These are phyloP conservation scores for Coemansia guatemalensis DNA, from an alignment of 192 early-diverging fungal species.

Conservation along the genomic window DNA sequence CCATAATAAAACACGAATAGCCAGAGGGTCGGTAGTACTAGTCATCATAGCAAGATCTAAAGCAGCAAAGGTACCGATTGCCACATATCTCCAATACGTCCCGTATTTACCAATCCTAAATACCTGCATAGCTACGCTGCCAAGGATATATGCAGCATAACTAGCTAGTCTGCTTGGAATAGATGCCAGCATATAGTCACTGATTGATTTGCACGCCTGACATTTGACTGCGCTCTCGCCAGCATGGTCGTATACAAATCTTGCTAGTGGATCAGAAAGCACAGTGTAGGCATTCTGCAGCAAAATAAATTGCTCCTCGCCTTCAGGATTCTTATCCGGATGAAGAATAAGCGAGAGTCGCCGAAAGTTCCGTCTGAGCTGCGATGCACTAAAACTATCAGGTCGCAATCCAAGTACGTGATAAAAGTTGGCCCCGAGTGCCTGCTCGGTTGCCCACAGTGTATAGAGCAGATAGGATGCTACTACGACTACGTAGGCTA, in stretches of 20 bases:
- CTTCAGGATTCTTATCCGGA: slow-evolving; percentile 68
- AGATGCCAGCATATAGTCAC: slow-evolving; percentile 81
- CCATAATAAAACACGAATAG: slow-evolving; percentile 28
- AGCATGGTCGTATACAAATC: slow-evolving; percentile 72
- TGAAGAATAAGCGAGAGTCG: slow-evolving; percentile 58
- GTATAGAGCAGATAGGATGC: slow-evolving; percentile 36
- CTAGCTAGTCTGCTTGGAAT: slow-evolving; percentile 37
- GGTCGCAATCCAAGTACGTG: slow-evolving; percentile 43
- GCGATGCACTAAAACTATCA: slow-evolving; percentile 12
- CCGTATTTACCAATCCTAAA: slow-evolving; percentile 41
- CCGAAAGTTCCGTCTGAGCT: slow-evolving; percentile 54
- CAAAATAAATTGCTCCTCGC: slow-evolving; percentile 70
- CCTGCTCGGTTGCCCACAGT: slow-evolving; percentile 35
- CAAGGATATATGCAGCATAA: slow-evolving; percentile 32
- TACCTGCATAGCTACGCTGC: slow-evolving; percentile 42
- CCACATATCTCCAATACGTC: slow-evolving; percentile 49
- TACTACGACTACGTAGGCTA: slow-evolving; percentile 43
- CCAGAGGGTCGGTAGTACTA: slow-evolving; percentile 21
- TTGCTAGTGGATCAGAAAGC: slow-evolving; percentile 63
- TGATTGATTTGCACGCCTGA: slow-evolving; percentile 58
- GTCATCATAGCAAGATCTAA: slow-evolving; percentile 47
- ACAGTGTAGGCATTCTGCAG: slow-evolving; percentile 78
- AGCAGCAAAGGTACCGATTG: slow-evolving; percentile 39
- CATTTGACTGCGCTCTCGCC: slow-evolving; percentile 62
- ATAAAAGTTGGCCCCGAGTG: slow-evolving; percentile 43